Percentiles rank a stretch among this genome's conserved stretches.
These are phyloP conservation scores for Alloascoidea hylecoeti DNA, from an alignment of 805 yeast genomes.

Conservation along the genomic window DNA sequence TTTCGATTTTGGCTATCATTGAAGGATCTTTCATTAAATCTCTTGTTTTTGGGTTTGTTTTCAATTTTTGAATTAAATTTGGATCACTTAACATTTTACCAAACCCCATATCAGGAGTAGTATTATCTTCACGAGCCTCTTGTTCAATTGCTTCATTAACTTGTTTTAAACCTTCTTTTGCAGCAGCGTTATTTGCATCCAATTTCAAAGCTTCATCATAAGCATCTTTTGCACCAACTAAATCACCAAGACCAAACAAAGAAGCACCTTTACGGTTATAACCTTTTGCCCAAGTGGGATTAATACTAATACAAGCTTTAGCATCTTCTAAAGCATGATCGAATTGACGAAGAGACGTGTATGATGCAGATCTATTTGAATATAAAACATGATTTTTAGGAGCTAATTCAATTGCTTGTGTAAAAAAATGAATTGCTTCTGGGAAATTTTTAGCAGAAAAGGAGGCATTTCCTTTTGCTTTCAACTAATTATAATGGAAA, in stretches of 20 bases:
- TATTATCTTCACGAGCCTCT: constrained; percentile 26
- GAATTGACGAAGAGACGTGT: constrained; percentile 68
- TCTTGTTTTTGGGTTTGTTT: constrained; percentile 74
- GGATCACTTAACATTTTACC: constrained; percentile 75
- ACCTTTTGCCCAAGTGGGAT: constrained; percentile 90
- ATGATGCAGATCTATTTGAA: constrained; percentile 89
- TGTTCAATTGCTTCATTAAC: constrained; percentile 47
- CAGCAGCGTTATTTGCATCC: constrained; percentile 76
- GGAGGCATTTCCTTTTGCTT: constrained; percentile 88
- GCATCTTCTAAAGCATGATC: constrained; percentile 75
- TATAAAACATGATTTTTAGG: constrained; percentile 83
- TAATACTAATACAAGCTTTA: constrained; percentile 63
- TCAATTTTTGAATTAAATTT: constrained; percentile 56
- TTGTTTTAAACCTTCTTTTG: constrained; percentile 64
- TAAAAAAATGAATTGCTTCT: constrained; percentile 67
- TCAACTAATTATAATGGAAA: constrained; percentile 30
- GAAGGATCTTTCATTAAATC: constrained; percentile 80
- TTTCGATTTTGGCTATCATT: constrained; percentile 53
- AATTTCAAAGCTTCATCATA: constrained; percentile 71
- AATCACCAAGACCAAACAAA: constrained; percentile 68
- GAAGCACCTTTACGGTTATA: constrained; percentile 92
- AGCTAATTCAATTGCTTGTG: constrained; percentile 74
- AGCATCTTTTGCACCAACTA: constrained; percentile 56
- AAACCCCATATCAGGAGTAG: constrained; percentile 58
- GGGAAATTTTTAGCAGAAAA: constrained; percentile 78